Evolutionary conservation across 2,329 filamentous ascomycete genomes (phyloP).

Genomic region (Rhexocercosporidium sp.): DNA sequence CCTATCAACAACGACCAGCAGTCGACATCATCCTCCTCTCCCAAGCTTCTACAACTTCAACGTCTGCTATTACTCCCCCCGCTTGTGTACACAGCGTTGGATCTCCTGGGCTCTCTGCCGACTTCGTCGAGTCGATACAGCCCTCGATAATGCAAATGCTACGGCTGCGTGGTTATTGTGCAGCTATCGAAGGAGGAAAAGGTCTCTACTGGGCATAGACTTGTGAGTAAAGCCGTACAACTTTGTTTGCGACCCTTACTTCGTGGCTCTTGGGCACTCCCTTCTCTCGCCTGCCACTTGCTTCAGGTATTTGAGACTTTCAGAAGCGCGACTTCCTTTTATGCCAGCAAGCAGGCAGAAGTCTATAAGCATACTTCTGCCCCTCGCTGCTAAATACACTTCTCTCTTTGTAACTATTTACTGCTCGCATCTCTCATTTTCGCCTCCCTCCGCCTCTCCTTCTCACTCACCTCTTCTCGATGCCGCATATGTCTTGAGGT

Average conservation of each 20-base stretch:
- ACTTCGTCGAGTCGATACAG: not conserved
- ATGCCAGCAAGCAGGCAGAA: not conserved
- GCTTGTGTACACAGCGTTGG: not conserved
- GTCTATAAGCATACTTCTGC: too few species aligned
- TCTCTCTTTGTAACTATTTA: not conserved
- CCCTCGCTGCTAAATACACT: too few species aligned
- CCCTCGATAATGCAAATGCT: slow-evolving; percentile 2
- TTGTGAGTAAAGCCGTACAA: not conserved
- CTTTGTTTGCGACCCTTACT: not conserved
- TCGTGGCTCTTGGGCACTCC: not conserved
- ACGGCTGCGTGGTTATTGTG: not conserved
- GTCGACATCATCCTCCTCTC: not conserved
- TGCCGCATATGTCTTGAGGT: not conserved
- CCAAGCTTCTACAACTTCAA: not conserved
- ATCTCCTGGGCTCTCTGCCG: not conserved
- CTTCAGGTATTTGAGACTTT: not conserved
- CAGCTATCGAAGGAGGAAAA: not conserved
- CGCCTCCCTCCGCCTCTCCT: not conserved
- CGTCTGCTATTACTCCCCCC: not conserved
- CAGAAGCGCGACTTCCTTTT: not conserved
- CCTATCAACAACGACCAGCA: not conserved
- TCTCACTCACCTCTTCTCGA: not conserved
- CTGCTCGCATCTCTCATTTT: too few species aligned
- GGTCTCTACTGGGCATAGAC: not conserved
- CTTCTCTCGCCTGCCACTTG: not conserved